Percentiles rank a stretch among this genome's conserved stretches.
phyloP scores from a whole-genome alignment of 257 asterid species.

The Parsonsia alboflavescens region DNA sequence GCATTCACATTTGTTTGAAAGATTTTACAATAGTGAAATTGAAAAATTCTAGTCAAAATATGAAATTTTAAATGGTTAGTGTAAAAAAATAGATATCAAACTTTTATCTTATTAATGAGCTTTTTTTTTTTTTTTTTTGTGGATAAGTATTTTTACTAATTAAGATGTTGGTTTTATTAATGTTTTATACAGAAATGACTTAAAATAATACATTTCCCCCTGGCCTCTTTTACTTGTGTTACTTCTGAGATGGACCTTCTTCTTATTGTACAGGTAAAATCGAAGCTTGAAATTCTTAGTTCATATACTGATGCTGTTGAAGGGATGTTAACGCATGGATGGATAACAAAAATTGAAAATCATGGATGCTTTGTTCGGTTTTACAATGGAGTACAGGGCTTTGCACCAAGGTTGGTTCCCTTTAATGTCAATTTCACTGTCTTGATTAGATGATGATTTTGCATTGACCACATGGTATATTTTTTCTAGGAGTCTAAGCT shows the following conservation, averaged over 20 bases:
- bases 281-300: slow-evolving; percentile 72
- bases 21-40: not conserved
- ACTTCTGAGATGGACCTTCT: slow-evolving; percentile 2
- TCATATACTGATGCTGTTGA: slow-evolving; percentile 79
- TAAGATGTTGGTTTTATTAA: not conserved
- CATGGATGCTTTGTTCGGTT: slow-evolving; percentile 98
- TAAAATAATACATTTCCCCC: not conserved
- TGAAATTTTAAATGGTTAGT: not conserved
- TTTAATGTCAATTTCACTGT: not conserved
- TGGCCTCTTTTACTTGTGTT: not conserved
- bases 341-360: slow-evolving; percentile 90
- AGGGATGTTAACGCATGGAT: slow-evolving; percentile 88
- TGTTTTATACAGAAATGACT: not conserved
- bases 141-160: not conserved
- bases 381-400: slow-evolving; percentile 95
- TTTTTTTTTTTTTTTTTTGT: not conserved
- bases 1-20: not conserved
- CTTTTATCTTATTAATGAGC: not conserved
- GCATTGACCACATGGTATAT: not conserved
- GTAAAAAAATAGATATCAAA: not conserved
- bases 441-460: not conserved
- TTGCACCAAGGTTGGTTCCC: slow-evolving; percentile 70
- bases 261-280: slow-evolving; percentile 55
- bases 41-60: not conserved
- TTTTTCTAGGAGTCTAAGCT: not conserved